Evolutionary conservation across 2,329 filamentous ascomycete genomes (phyloP), one percentile per base, ranked within the genome.

Genomic region (Colletotrichum tamarilloi): DNA sequence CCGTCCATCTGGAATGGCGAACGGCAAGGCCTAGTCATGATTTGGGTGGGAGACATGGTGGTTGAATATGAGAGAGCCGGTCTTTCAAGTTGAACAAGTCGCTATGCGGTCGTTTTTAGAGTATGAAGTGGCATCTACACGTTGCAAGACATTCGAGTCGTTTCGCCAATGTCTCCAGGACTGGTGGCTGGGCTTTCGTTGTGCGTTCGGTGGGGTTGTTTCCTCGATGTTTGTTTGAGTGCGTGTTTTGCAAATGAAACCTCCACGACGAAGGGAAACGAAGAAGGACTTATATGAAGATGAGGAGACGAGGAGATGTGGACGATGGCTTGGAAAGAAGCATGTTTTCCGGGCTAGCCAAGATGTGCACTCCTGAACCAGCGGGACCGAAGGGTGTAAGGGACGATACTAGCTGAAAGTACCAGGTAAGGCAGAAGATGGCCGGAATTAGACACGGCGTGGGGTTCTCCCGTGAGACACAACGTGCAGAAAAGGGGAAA

Each of bases 41-140:
- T 56, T 58, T 74, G 69, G 7, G 69, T 73, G 24, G 73, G 73
- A 22, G 73, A 64, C 73, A 74, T 74, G 49, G 9, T 30, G 49
- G 28, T 53, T 35, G 32, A 46, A 19, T 14, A 57, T 3, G 38
- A 30, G 24, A 9, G 14, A 22, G 8, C 30, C 22, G 24, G n/a
- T 11, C 9, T 42, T 16, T 52, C n/a, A 19, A 24, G 30, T 32
- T 35, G 59, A 19, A 49, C 30, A 63, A 19, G 16, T 49, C 26
- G 68, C 49, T 30, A 12, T 24, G 28, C 55, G 28, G 19, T 59
- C 49, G 3, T 26, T 35, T 16, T 6, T 35, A 56, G 32, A 38
- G 30, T 60, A 14, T 35, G 9, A 38, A 7, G 24, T 70, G 22
- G 35, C 67, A 66, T 73, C 55, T 60, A 57, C 59, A 56, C 49